Percentiles rank a stretch among this genome's conserved stretches.
These are phyloP conservation scores for Gigaspora rosea DNA, from an alignment of 192 early-diverging fungal species.

Conservation along the genomic window DNA sequence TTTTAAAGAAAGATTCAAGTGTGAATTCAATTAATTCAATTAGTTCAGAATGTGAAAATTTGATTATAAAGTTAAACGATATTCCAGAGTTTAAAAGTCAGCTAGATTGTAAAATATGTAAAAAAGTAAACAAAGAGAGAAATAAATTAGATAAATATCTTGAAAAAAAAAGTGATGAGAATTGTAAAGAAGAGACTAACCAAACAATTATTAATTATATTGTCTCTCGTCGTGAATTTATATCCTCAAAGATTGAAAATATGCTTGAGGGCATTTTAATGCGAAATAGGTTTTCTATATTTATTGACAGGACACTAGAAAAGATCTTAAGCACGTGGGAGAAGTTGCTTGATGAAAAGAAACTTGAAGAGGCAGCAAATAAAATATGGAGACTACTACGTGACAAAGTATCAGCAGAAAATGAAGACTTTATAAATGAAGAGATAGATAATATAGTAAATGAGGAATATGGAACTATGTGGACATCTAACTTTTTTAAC, in stretches of 20 bases:
- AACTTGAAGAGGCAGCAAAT: slow-evolving; percentile 16
- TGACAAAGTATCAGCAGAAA: not conserved
- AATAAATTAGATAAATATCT: slow-evolving; percentile 11
- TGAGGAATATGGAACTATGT: not conserved
- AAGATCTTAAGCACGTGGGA: not conserved
- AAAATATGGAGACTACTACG: slow-evolving; percentile 14
- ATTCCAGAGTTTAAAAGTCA: not conserved
- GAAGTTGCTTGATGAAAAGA: not conserved
- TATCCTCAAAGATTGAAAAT: not conserved
- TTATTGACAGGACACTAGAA: not conserved
- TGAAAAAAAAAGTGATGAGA: not conserved
- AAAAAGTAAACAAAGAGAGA: not conserved
- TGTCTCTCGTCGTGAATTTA: not conserved
- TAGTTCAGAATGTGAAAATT: not conserved
- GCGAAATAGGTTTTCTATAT: not conserved
- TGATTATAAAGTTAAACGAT: not conserved
- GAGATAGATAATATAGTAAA: slow-evolving; percentile 18
- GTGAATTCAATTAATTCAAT: not conserved
- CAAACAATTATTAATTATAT: slow-evolving; percentile 10
- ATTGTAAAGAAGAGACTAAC: slow-evolving; percentile 7
- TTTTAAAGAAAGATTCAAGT: not conserved
- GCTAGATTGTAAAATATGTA: not conserved
- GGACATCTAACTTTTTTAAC: not conserved
- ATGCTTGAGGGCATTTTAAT: slow-evolving; percentile 10
- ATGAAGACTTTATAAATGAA: not conserved